Base-by-base conservation (phyloP, 768 basidiomycete species). In the Terana coerulea region DNA sequence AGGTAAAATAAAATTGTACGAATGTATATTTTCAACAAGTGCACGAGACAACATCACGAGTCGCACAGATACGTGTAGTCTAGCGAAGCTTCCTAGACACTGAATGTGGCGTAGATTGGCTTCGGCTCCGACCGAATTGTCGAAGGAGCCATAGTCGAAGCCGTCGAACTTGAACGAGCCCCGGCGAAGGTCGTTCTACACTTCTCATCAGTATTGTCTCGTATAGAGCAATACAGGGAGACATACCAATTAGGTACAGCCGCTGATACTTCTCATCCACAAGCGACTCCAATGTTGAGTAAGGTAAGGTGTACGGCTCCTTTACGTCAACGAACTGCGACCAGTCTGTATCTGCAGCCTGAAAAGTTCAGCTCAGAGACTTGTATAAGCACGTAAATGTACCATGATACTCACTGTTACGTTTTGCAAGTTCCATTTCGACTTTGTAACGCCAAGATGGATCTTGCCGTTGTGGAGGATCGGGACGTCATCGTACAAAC, bases 281-380 rank as follows among this genome's bases (percentile, higher is more conserved):
- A 5, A 43, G 15, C 9, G 49, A 21, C 28, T 42, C 41, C 28
- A 51, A 15, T 24, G 21, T 43, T 22, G 2, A 37, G 6, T 15
- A 14, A 10, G 49, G n/a, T 4, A 43, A 17, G 10, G 17, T 43
- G 31, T 22, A 43, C 2, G 49, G 41, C 31, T 17, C 15, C 10
- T 29, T 31, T 1, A 34, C 11, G 8, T 41, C 41, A n/a, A 41
- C 15, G 21, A 26, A 51, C 47, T 53, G 40, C 43, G 28, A 28
- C 40, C 40, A 15, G 22, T 31, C 37, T 33, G 56, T 31, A 36
- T 50, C 45, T 33, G 36, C 1, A 3, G 46, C 24, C 51, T 46
- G 19, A 1, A 12, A 5, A 24, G 28, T 21, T 7, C 1, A 36
- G 6, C 9, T 24, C 15, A 53, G 15, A n/a, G 3, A 10, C 30